A percentile compares a stretch with the other conserved stretches of the same genome.
These are phyloP conservation scores for Calonectria pauciramosa DNA, from an alignment of 2,329 filamentous ascomycete species.

Conservation along the genomic window DNA sequence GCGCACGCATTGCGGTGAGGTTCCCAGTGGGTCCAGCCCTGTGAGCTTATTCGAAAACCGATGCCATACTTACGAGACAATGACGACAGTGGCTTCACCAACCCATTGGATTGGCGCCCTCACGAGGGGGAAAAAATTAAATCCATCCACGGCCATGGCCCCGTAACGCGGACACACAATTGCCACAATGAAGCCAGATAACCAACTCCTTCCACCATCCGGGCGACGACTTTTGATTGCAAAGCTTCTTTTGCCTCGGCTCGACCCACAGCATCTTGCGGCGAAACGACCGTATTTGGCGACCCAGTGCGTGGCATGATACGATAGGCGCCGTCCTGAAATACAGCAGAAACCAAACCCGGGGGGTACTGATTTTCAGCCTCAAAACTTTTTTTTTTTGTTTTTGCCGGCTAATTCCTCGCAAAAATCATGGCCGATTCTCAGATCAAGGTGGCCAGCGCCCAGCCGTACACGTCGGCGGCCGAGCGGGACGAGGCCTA, in stretches of 20 bases:
- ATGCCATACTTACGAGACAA: background rate
- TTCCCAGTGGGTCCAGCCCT: background rate
- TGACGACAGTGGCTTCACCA: background rate
- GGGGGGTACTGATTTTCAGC: too few species aligned
- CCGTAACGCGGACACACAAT: background rate
- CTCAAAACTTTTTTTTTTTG: too few species aligned
- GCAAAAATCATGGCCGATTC: background rate
- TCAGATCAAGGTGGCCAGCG: background rate
- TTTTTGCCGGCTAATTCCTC: too few species aligned
- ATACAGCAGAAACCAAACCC: background rate
- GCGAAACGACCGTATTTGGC: background rate
- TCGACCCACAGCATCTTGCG: background rate
- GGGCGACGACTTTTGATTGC: background rate
- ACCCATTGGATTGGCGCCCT: too few species aligned
- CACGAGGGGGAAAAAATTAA: background rate
- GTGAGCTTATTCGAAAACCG: background rate
- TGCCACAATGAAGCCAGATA: background rate
- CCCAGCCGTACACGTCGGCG: background rate
- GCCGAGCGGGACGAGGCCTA: background rate
- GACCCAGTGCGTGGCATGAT: conserved; percentile 8
- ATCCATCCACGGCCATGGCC: background rate
- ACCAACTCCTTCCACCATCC: background rate
- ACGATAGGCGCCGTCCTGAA: background rate
- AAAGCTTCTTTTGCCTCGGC: conserved; percentile 1
- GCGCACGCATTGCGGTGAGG: background rate